These are phyloP conservation scores for Adansonia gregorii DNA, from an alignment of 441 rosid genomes.

Conservation along the genomic window DNA sequence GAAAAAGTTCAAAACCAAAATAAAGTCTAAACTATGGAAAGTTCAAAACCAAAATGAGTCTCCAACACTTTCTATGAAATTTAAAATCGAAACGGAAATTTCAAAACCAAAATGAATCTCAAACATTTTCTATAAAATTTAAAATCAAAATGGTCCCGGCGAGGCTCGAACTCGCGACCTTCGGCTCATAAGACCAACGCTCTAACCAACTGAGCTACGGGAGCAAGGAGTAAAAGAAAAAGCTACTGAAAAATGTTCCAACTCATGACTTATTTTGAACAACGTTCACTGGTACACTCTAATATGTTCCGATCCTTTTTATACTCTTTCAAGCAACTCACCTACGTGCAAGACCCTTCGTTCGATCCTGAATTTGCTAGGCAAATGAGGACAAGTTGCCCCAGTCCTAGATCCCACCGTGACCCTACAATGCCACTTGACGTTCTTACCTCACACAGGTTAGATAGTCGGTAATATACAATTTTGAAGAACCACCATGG, in stretches of 20 bases:
- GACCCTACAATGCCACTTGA: slow-evolving; percentile 26
- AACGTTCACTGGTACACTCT: too few species aligned
- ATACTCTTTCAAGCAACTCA: slow-evolving; percentile 25
- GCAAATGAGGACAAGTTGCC: slow-evolving; percentile 24
- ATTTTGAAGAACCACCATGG: slow-evolving; percentile 27
- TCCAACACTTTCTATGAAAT: too few species aligned
- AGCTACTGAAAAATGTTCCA: too few species aligned
- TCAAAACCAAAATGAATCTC: too few species aligned
- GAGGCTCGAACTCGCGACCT: slow-evolving; percentile 96
- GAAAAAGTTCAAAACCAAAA: too few species aligned
- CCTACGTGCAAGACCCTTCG: slow-evolving; percentile 20
- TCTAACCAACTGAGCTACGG: slow-evolving; percentile 98
- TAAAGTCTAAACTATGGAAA: too few species aligned
- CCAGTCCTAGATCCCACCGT: not conserved
- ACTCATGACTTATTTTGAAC: too few species aligned
- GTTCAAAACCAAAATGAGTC: too few species aligned
- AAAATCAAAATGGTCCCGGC: slow-evolving; percentile 54
- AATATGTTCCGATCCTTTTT: too few species aligned
- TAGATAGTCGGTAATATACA: slow-evolving; percentile 23
- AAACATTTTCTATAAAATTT: too few species aligned
- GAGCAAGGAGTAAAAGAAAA: too few species aligned
- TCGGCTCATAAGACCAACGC: slow-evolving; percentile 99
- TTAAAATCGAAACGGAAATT: too few species aligned
- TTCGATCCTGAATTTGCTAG: slow-evolving; percentile 23
- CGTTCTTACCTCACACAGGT: slow-evolving; percentile 5